phyloP scores from a whole-genome alignment of 2,329 filamentous ascomycete genomes.

The Clonostachys solani region DNA sequence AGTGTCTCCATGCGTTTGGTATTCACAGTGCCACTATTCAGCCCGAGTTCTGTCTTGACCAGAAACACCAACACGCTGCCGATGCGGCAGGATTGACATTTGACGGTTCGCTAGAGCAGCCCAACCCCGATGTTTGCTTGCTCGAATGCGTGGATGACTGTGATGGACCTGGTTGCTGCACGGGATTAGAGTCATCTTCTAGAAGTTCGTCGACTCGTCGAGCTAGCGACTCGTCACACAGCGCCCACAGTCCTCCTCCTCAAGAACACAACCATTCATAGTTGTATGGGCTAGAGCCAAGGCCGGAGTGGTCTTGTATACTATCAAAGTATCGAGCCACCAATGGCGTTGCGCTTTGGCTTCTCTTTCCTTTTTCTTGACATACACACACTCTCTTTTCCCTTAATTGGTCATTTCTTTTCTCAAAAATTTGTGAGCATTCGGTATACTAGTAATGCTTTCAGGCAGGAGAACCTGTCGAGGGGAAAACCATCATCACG shows the following conservation, averaged over 20 bases:
- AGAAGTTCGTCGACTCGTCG: conserved; percentile 26
- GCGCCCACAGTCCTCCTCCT: conserved; percentile 30
- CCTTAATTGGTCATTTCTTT: too few species aligned
- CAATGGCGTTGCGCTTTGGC: too few species aligned
- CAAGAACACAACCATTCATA: not conserved
- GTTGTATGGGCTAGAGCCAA: not conserved
- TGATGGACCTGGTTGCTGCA: conserved; percentile 22
- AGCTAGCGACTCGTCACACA: conserved; percentile 15
- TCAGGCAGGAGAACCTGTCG: too few species aligned
- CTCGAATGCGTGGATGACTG: conserved; percentile 40
- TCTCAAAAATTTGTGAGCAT: too few species aligned
- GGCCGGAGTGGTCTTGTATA: not conserved
- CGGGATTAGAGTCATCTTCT: conserved; percentile 20
- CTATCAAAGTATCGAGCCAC: too few species aligned
- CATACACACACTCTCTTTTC: too few species aligned
- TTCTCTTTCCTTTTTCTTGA: too few species aligned
- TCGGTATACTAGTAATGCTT: too few species aligned
- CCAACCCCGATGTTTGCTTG: conserved; percentile 35
- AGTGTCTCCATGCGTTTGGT: conserved; percentile 89
- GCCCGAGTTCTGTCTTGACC: conserved; percentile 72
- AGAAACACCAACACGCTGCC: conserved; percentile 32
- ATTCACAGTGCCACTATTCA: conserved; percentile 98
- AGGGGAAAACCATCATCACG: too few species aligned
- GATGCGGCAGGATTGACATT: conserved; percentile 23
- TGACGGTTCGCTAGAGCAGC: conserved; percentile 22